Evolutionary conservation across 345 rosid genomes (phyloP), one percentile per base, ranked within the genome.

Genomic region (Kandelia obovata): DNA sequence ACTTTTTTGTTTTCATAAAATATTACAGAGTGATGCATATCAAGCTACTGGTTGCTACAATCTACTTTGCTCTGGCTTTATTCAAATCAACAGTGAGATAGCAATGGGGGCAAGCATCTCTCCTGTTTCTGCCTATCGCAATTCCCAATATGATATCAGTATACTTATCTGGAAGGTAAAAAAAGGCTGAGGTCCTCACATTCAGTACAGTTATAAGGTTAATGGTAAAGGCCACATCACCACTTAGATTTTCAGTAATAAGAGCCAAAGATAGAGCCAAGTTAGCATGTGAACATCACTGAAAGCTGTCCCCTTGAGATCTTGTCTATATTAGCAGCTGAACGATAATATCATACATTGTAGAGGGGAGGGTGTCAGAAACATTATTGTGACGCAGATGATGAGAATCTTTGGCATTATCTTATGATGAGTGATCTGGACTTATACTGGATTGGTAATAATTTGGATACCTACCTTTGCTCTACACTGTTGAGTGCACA

Each of bases 31-130:
- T 55, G 98, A 96, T 81, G 91, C 99, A 59, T 96, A 96, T 73
- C 95, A 92, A 83, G 98, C 92, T 53, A 92, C 99, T 32, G 98
- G 99, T 7, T 96, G 99, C 73, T 96, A 96, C 83, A 96, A 96
- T 72, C 97, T 96, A 35, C 81, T 92, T 16, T 96, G 99, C 61
- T 68, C 97, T 2, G 99, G 99, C 66, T 96, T 96, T 75, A 83
- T 96, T 73, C 99, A 92, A 79, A 96, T 96, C n/a, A 89, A 92
- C 56, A 87, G 92, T 64, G 87, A 85, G 78, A 79, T 96, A 74
- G 99, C 99, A 65, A 92, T 96, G 72, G 99, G 99, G 28, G 99
- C 99, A n/a, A 92, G 97, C 79, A 96, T 96, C 70, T 96, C 98
- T 61, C 98, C 99, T 16, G 78, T 96, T 47, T 96, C 99, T 15